phyloP scores from a whole-genome alignment of 148 eudicot species.

The Linanthus parryae region DNA sequence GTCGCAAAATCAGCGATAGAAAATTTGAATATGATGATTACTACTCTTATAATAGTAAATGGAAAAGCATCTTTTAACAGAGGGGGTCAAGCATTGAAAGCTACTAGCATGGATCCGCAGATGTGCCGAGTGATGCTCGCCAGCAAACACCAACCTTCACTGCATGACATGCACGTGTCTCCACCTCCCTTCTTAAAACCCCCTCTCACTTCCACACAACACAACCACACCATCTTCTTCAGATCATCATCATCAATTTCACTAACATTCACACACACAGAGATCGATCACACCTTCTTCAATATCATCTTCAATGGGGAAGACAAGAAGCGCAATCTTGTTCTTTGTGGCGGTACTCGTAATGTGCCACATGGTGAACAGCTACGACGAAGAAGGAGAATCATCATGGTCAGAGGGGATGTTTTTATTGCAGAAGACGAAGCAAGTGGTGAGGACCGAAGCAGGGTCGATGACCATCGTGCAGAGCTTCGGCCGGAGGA shows the following conservation, averaged over 20 bases:
- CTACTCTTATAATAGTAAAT: too few relatives aligned
- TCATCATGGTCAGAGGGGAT: too few relatives aligned
- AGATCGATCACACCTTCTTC: too few relatives aligned
- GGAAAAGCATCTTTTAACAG: too few relatives aligned
- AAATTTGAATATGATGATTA: too few relatives aligned
- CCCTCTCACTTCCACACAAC: neutral
- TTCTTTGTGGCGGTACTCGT: neutral
- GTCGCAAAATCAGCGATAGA: too few relatives aligned
- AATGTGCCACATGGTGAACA: neutral
- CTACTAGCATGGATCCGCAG: too few relatives aligned
- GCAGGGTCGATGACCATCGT: slow-evolving; percentile 77
- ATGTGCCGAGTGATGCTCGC: too few relatives aligned
- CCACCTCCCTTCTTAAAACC: neutral
- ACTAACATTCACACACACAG: too few relatives aligned
- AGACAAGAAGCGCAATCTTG: neutral
- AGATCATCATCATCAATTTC: too few relatives aligned
- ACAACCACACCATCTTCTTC: neutral
- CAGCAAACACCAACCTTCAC: neutral
- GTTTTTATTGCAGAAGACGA: slow-evolving; percentile 34
- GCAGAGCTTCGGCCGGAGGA: slow-evolving; percentile 28
- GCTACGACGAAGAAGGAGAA: neutral
- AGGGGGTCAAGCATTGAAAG: too few relatives aligned
- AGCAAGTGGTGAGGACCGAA: slow-evolving; percentile 51
- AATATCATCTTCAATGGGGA: neutral
- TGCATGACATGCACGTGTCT: slow-evolving; percentile 8